These are phyloP conservation scores for Elsinoe fawcettii DNA, from an alignment of 2,329 filamentous ascomycete genomes.

Conservation along the genomic window DNA sequence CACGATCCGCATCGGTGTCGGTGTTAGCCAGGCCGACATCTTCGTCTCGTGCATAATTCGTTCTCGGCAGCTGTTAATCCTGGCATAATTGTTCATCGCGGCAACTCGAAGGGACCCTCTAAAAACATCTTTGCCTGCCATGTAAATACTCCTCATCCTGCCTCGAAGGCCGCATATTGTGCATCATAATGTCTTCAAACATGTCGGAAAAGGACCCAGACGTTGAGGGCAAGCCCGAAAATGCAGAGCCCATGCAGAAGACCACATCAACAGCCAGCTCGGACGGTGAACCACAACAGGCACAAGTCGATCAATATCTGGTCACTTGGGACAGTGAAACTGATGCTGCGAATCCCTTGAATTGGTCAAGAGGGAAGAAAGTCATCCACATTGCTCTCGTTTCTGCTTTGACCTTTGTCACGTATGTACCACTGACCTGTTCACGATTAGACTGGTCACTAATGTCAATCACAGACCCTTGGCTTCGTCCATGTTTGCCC, in stretches of 20 bases:
- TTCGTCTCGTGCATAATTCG: background rate
- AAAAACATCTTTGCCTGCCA: background rate
- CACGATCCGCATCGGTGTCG: background rate
- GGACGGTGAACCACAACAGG: background rate
- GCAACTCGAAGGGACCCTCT: background rate
- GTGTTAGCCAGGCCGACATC: background rate
- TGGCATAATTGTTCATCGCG: background rate
- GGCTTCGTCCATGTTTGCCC: constrained; percentile 57
- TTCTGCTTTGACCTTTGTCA: constrained; percentile 42
- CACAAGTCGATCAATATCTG: constrained; percentile 31
- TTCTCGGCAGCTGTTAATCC: background rate
- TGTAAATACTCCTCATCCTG: background rate
- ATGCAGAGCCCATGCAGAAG: background rate
- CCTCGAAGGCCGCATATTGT: background rate
- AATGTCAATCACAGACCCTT: constrained; percentile 31
- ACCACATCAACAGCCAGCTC: constrained; percentile 4
- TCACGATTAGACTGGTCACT: background rate
- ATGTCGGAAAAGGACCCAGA: constrained; percentile 2
- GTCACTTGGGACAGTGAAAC: constrained; percentile 54
- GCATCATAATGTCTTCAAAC: background rate
- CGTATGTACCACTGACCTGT: background rate
- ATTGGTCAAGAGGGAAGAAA: constrained; percentile 47
- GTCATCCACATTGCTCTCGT: constrained; percentile 41
- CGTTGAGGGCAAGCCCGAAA: background rate
- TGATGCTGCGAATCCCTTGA: constrained; percentile 49